Conservation (phyloP, 2,329 filamentous ascomycete species). For the Rutstroemia sp. region DNA sequence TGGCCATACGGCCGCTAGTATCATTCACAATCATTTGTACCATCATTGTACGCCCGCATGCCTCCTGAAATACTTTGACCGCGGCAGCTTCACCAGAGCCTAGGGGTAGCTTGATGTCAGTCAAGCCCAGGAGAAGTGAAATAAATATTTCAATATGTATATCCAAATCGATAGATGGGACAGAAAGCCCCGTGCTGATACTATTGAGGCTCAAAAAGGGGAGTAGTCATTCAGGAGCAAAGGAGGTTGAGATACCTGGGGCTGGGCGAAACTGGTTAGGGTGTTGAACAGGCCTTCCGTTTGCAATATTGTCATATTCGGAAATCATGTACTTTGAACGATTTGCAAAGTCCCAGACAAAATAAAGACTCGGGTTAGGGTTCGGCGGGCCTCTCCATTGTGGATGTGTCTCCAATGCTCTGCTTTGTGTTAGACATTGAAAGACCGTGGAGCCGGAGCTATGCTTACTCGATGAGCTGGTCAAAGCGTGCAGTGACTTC, state of each 20-base stretch:
- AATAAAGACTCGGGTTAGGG: slow-evolving; percentile 28
- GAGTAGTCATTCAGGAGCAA: neutral
- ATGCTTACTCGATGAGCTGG: neutral
- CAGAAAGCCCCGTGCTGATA: neutral
- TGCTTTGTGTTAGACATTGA: neutral
- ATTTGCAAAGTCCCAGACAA: slow-evolving; percentile 37
- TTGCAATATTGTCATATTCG: slow-evolving; percentile 35
- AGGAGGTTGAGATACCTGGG: slow-evolving; percentile 9
- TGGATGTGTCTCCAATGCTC: slow-evolving; percentile 18
- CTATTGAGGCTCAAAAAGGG: neutral
- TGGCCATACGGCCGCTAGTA: slow-evolving; percentile 15
- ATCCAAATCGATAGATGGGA: neutral
- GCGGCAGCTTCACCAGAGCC: slow-evolving; percentile 17
- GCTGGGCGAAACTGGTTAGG: slow-evolving; percentile 31
- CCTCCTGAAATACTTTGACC: slow-evolving; percentile 16
- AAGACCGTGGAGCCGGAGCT: neutral
- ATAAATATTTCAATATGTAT: neutral
- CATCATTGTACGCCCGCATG: slow-evolving; percentile 19
- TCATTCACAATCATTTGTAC: slow-evolving; percentile 19
- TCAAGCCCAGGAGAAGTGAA: neutral
- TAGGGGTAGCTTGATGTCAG: neutral
- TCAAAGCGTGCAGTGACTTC: slow-evolving; percentile 1
- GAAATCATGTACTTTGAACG: slow-evolving; percentile 36
- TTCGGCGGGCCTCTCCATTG: slow-evolving; percentile 16
- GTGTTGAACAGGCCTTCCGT: slow-evolving; percentile 29